A percentile compares a stretch with the other conserved stretches of the same genome.
These are phyloP conservation scores for Cyathus striatus DNA, from an alignment of 768 basidiomycete genomes.

Conservation along the genomic window DNA sequence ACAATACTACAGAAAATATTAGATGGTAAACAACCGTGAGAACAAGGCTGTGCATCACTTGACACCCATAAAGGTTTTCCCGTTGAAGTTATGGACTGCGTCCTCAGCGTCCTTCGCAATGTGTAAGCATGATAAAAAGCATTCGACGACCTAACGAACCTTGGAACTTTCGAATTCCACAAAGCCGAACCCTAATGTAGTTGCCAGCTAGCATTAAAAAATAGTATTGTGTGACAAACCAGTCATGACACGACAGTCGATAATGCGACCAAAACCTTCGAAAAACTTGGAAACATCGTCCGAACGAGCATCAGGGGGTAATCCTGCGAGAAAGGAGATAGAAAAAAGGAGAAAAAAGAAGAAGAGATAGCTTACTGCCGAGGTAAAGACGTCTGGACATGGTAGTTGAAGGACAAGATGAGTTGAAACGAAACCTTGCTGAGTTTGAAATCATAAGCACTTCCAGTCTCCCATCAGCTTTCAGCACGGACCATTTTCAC, in stretches of 20 bases:
- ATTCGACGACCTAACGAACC: conserved; percentile 20
- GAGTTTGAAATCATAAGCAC: conserved; percentile 38
- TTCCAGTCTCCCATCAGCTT: conserved; percentile 18
- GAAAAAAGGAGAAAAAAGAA: not conserved
- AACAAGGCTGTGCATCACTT: conserved; percentile 43
- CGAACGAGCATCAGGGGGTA: conserved; percentile 77
- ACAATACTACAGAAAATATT: conserved; percentile 59
- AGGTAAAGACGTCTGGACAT: conserved; percentile 87
- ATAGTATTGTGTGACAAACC: conserved; percentile 39
- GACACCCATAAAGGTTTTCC: conserved; percentile 85
- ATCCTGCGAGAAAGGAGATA: conserved; percentile 37
- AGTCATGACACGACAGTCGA: conserved; percentile 93
- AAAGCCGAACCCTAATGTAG: conserved; percentile 80
- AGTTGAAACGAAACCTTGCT: conserved; percentile 24
- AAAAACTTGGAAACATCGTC: conserved; percentile 88
- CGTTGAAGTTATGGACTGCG: conserved; percentile 81
- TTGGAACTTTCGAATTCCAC: conserved; percentile 90
- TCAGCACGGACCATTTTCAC: conserved; percentile 34
- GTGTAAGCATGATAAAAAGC: conserved; percentile 6
- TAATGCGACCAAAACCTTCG: conserved; percentile 82
- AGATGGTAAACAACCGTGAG: not conserved
- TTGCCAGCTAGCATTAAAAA: not conserved
- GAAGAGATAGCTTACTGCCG: conserved; percentile 52
- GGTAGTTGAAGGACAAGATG: conserved; percentile 32
- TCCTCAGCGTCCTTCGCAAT: conserved; percentile 84